Percentiles rank a stretch among this genome's conserved stretches.
Conservation (phyloP, 2,329 filamentous ascomycete species). For the Pyrenophora seminiperda region DNA sequence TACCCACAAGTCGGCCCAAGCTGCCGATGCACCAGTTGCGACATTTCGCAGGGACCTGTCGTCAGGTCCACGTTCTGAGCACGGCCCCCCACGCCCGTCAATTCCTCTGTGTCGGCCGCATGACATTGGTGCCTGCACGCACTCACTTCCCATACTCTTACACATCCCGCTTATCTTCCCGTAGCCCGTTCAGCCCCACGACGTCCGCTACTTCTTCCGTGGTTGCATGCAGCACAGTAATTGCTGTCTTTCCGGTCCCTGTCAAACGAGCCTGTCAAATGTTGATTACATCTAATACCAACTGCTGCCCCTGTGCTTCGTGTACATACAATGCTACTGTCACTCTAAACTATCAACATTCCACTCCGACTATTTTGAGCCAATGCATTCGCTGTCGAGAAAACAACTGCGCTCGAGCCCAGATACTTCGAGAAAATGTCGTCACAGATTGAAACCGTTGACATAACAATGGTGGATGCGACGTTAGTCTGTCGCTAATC, state of each 20-base stretch:
- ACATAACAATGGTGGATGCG: conserved; percentile 32
- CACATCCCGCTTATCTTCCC: conserved; percentile 30
- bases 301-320: conserved; percentile 20
- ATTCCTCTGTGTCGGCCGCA: conserved; percentile 9
- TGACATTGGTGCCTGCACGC: conserved; percentile 18
- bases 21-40: conserved; percentile 5
- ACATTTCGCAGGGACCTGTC: conserved; percentile 21
- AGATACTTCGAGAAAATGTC: conserved; percentile 25
- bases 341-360: conserved; percentile 9
- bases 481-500: conserved; percentile 22
- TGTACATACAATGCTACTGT: conserved; percentile 20
- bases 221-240: conserved; percentile 21
- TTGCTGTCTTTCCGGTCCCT: conserved; percentile 18
- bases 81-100: conserved; percentile 10
- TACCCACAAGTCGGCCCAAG: conserved; percentile 13
- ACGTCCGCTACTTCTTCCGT: conserved; percentile 24
- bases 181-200: conserved; percentile 35
- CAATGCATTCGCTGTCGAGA: conserved; percentile 34
- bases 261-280: conserved; percentile 8
- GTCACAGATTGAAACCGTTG: conserved; percentile 23
- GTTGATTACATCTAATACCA: conserved; percentile 18
- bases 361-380: conserved; percentile 16
- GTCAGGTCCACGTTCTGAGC: conserved; percentile 19
- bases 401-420: conserved; percentile 18
- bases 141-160: conserved; percentile 16